Conservation (phyloP, 257 asterid genomes). For the Solanum sitiens region DNA sequence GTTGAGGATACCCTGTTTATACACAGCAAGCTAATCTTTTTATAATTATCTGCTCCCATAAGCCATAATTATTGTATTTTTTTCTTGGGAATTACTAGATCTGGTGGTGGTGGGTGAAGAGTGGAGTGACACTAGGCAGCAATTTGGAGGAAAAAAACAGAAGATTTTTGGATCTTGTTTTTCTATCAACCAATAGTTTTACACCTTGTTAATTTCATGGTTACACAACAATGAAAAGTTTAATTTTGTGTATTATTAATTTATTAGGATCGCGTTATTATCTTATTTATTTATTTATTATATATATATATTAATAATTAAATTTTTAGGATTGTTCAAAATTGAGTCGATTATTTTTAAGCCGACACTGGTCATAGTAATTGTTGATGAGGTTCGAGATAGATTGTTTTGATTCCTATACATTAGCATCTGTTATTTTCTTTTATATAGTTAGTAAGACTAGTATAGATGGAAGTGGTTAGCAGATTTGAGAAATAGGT, state of each 20-base stretch:
- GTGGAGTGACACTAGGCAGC: conserved; percentile 7
- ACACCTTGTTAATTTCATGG: background rate
- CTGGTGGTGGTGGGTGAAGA: conserved; percentile 37
- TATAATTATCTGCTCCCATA: background rate
- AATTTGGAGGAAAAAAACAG: conserved; percentile 31
- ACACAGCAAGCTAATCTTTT: background rate
- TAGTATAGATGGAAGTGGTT: too few relatives aligned
- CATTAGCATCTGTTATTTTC: too few relatives aligned
- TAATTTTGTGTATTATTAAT: background rate
- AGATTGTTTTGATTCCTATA: too few relatives aligned
- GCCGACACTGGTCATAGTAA: too few relatives aligned
- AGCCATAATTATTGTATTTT: background rate
- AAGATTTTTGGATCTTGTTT: conserved; percentile 11
- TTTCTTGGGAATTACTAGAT: conserved; percentile 20
- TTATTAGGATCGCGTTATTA: too few relatives aligned
- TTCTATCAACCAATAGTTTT: conserved; percentile 14
- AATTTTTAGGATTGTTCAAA: too few relatives aligned
- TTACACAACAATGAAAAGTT: background rate
- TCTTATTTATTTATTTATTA: too few relatives aligned
- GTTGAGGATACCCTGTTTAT: conserved; percentile 13
- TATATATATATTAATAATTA: too few relatives aligned
- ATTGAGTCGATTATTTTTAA: too few relatives aligned
- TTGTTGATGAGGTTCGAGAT: too few relatives aligned
- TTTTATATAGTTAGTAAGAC: too few relatives aligned
- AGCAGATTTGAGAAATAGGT: too few relatives aligned